Evolutionary conservation across 306 rosid species (phyloP).

Genomic region (Quercus gilva): DNA sequence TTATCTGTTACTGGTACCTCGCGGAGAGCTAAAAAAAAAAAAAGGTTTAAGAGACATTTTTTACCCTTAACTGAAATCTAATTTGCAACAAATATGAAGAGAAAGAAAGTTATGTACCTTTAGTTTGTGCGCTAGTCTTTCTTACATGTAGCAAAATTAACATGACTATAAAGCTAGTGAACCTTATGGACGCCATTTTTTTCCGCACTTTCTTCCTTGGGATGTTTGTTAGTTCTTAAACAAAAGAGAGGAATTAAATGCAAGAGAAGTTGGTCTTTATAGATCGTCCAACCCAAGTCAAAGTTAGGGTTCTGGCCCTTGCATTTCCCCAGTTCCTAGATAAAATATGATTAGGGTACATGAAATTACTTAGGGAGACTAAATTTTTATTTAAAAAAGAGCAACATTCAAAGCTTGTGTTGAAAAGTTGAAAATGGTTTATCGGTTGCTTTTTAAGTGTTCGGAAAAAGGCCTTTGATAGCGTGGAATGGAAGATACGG

Average conservation of each 20-base stretch:
- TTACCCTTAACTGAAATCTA: conserved; percentile 13
- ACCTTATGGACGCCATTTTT: conserved; percentile 41
- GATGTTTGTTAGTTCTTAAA: conserved; percentile 16
- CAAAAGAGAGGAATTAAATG: conserved; percentile 23
- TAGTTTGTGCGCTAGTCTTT: conserved; percentile 23
- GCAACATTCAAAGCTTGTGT: conserved; percentile 11
- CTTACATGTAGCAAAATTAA: conserved; percentile 29
- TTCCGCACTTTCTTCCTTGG: conserved; percentile 5
- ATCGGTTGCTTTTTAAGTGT: conserved; percentile 3
- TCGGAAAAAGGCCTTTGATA: conserved; percentile 28
- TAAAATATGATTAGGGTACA: conserved; percentile 14
- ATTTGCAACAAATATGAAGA: not conserved
- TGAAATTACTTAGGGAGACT: conserved; percentile 37
- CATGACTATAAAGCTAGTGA: conserved; percentile 23
- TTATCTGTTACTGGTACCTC: not conserved
- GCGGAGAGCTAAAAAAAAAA: not conserved
- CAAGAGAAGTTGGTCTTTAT: conserved; percentile 19
- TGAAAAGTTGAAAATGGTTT: conserved; percentile 23
- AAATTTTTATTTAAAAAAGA: not conserved
- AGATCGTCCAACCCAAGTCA: conserved; percentile 37
- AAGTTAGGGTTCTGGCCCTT: conserved; percentile 20
- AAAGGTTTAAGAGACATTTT: not conserved
- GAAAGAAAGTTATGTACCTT: conserved; percentile 28
- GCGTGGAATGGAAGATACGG: conserved; percentile 57
- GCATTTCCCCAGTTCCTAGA: not conserved